Evolutionary conservation across 768 basidiomycete genomes (phyloP), one percentile per base, ranked within the genome.

Genomic region (Phallus indusiatus): DNA sequence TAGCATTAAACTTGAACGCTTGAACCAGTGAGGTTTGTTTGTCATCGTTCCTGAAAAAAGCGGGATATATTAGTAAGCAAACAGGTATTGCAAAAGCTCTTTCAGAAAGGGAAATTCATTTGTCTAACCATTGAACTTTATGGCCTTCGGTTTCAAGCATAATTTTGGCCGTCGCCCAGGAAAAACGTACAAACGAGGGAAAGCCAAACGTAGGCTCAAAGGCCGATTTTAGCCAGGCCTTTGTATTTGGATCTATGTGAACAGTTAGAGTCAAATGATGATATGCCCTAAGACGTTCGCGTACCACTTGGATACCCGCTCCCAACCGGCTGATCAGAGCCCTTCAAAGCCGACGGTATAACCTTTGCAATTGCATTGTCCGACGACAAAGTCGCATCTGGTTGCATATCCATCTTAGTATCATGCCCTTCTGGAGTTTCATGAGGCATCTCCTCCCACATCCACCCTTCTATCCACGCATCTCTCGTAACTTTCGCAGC

Each of bases 401-500:
- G 28, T 28, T 28, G 28, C 28, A 28, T 28, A 7, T n/a, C n/a
- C n/a, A n/a, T n/a, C n/a, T 28, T 28, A 66, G 58, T 17, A 64
- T 57, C n/a, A 53, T 57, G 56, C 48, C 48, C 55, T 62, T 56
- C 24, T 54, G 28, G 37, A 47, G 49, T 14, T 24, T 42, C 51
- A 28, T 14, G n/a, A 2, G 12, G 4, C n/a, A n/a, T 2, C 66
- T 91, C 90, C 69, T 89, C 83, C 63, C 85, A 94, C 10, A 76
- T 67, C 95, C 95, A 98, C 2, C 78, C 78, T 61, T 94, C 86
- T 18, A 97, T 76, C 71, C 92, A 93, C 7, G 86, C 83, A 67
- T 98, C 95, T 58, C 95, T 78, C 0, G 94, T 97, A 24, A 95
- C 94, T 72, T 99, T 99, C 1, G 96, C 96, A 1, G 93, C 93